Percentiles rank a stretch among this genome's conserved stretches.
Evolutionary conservation across 306 rosid genomes (phyloP).

Genomic region (Lathyrus aphaca): DNA sequence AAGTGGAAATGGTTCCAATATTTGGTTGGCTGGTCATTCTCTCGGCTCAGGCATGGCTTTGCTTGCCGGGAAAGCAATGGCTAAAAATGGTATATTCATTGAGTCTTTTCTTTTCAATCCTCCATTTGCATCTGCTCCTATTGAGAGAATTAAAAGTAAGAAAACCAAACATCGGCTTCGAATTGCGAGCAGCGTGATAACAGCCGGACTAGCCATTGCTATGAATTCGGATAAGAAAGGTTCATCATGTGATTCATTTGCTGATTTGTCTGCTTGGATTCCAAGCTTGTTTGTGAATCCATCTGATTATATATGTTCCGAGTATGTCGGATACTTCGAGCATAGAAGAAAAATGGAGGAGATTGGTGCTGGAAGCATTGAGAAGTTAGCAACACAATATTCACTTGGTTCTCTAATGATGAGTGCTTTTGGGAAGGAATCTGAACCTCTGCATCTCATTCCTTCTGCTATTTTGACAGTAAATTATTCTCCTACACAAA

Average conservation of each 20-base stretch:
- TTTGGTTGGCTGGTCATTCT: conserved; percentile 96
- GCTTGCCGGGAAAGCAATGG: conserved; percentile 91
- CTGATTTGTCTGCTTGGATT: conserved; percentile 67
- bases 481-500: conserved; percentile 52
- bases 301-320: conserved; percentile 68
- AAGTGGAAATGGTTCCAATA: conserved; percentile 60
- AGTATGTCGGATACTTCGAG: conserved; percentile 84
- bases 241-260: conserved; percentile 54
- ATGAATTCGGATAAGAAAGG: conserved; percentile 59
- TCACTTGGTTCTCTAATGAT: conserved; percentile 66
- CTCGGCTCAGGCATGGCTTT: conserved; percentile 88
- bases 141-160: conserved; percentile 75
- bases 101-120: conserved; percentile 87
- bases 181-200: conserved; percentile 72
- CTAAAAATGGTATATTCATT: conserved; percentile 56
- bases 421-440: conserved; percentile 69
- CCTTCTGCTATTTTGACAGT: conserved; percentile 73
- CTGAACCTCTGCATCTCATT: conserved; percentile 82
- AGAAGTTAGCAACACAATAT: conserved; percentile 77
- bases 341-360: conserved; percentile 85
- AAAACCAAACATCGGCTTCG: conserved; percentile 71
- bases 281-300: conserved; percentile 87
- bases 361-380: conserved; percentile 81
- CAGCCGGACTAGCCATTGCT: conserved; percentile 78
- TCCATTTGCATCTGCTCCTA: conserved; percentile 78